Conservation (phyloP, 2,329 filamentous ascomycete genomes). For the Aspergillus sp. region DNA sequence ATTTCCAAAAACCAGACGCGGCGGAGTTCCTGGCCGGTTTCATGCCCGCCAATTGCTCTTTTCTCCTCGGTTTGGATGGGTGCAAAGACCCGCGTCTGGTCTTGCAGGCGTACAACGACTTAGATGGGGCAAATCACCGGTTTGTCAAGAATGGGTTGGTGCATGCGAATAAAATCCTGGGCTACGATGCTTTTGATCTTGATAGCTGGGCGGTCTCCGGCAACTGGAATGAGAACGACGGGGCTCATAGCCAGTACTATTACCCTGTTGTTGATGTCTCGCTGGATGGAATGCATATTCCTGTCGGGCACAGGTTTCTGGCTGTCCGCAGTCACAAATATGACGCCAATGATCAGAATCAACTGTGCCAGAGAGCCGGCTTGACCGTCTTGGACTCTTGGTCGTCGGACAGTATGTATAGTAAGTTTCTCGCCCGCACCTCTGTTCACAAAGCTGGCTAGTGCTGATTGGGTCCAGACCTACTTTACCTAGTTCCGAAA, state of each 20-base stretch:
- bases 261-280: background rate
- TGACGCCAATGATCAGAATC: conserved; percentile 4
- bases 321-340: conserved; percentile 14
- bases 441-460: background rate
- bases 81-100: conserved; percentile 67
- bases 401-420: background rate
- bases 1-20: conserved; percentile 5
- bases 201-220: conserved; percentile 13
- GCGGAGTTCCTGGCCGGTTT: conserved; percentile 11
- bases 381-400: background rate
- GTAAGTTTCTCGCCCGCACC: background rate
- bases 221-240: background rate
- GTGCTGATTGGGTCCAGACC: background rate
- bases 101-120: conserved; percentile 64
- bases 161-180: conserved; percentile 69
- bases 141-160: conserved; percentile 13
- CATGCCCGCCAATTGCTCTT: background rate
- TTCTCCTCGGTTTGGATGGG: conserved; percentile 12
- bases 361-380: conserved; percentile 2
- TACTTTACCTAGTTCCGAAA: background rate
- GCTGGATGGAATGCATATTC: background rate
- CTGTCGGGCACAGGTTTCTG: background rate
- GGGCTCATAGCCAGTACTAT: conserved; percentile 13
- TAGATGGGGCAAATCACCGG: conserved; percentile 7
- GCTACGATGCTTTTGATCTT: conserved; percentile 63